Evolutionary conservation across 805 yeast species (phyloP), one percentile per base, ranked within the genome.

Genomic region (Candida hungchunana): DNA sequence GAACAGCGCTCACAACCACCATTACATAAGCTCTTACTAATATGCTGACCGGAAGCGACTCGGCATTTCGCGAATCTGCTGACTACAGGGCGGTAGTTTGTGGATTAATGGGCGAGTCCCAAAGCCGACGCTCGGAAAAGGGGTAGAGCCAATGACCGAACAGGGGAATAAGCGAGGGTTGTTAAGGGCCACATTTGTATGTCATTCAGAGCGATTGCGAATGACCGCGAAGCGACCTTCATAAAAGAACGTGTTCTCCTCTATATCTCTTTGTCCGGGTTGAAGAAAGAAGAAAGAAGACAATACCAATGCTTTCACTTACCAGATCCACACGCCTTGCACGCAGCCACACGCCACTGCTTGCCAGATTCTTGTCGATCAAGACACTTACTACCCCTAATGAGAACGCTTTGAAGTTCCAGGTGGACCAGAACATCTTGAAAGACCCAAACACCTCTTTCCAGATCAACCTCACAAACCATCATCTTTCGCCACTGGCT

Each of bases 371-470:
- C 12, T 43, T 51, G 7, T 48, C 55, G 3, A 58, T 67, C 29
- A 64, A 71, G 44, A 63, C 86, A 0, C 53, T 71, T 14, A 64
- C 79, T 2, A 82, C 93, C 0, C 93, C 93, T 11, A 82, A 82
- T 51, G 84, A 77, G 34, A 77, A 82, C 56, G 88, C 93, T 1
- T 59, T 82, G 37, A 82, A 82, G 52, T 82, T 79, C 52, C 63
- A 79, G 51, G 14, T 55, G 46, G 44, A 58, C 58, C 37, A 48
- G 47, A 28, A 63, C 58, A 49, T 81, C 14, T 30, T 51, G 3
- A 35, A 39, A 7, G 41, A 43, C 7, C 41, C 44, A 15, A 31
- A 30, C 18, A 29, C 38, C 4, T 51, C 56, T 9, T 46, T 39
- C 30, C 55, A 51, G 37, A 46, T 50, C 26, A 47, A 39, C 30